Percentiles rank a stretch among this genome's conserved stretches.
Conservation (phyloP, 1,284 basidiomycete genomes). For the Pseudozyma hubeiensis region DNA sequence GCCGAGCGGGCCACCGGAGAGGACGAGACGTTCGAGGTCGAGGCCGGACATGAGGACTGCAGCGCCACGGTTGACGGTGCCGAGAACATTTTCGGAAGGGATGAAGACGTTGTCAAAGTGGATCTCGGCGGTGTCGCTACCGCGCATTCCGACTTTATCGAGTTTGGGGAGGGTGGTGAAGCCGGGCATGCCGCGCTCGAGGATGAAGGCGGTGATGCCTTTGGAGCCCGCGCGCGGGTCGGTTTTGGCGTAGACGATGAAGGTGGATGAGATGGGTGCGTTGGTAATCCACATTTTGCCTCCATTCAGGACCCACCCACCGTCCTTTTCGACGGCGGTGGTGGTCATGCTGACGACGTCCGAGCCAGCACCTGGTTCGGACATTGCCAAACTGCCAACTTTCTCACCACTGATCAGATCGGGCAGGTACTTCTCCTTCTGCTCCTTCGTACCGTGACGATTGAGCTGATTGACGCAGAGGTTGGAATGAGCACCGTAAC, state of each 20-base stretch:
- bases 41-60: slow-evolving; percentile 92
- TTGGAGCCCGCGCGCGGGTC: slow-evolving; percentile 81
- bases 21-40: slow-evolving; percentile 89
- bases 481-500: slow-evolving; percentile 84
- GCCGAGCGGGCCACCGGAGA: slow-evolving; percentile 83
- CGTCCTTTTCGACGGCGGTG: slow-evolving; percentile 79
- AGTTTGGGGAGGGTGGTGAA: slow-evolving; percentile 90
- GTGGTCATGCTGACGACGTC: slow-evolving; percentile 93
- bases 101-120: slow-evolving; percentile 91
- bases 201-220: slow-evolving; percentile 91
- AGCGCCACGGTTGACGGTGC: slow-evolving; percentile 81
- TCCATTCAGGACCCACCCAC: slow-evolving; percentile 83
- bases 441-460: slow-evolving; percentile 84
- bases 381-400: slow-evolving; percentile 93
- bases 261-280: slow-evolving; percentile 86
- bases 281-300: slow-evolving; percentile 99
- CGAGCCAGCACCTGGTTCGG: slow-evolving; percentile 87
- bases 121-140: slow-evolving; percentile 92
- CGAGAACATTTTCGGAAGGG: slow-evolving; percentile 84
- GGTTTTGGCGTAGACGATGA: slow-evolving; percentile 94
- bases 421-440: slow-evolving; percentile 88
- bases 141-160: slow-evolving; percentile 96
- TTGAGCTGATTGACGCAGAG: slow-evolving; percentile 76
- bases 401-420: slow-evolving; percentile 83
- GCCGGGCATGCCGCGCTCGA: slow-evolving; percentile 83